A percentile compares a stretch with the other conserved stretches of the same genome.
Evolutionary conservation across 116 monocot genomes (phyloP).

Genomic region (Thalassia testudinum): DNA sequence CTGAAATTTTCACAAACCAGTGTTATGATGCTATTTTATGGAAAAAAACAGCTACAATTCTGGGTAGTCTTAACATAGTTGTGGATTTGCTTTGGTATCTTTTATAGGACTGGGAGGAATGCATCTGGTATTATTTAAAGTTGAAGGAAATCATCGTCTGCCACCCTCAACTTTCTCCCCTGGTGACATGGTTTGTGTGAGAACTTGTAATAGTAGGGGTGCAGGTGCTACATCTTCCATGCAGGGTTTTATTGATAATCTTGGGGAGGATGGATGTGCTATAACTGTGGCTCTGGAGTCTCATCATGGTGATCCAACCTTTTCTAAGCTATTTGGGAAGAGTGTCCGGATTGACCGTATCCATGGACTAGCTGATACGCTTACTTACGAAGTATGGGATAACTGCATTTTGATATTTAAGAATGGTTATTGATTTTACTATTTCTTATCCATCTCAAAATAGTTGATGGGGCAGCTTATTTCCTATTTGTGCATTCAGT

Average conservation of each 20-base stretch:
- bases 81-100: too few species aligned
- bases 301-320: constrained; percentile 91
- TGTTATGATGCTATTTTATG: too few species aligned
- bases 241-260: constrained; percentile 86
- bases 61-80: too few species aligned
- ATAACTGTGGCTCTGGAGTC: constrained; percentile 91
- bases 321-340: constrained; percentile 87
- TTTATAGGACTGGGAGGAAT: constrained; percentile 72
- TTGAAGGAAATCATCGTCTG: constrained; percentile 76
- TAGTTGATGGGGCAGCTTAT: too few species aligned
- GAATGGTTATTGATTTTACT: too few species aligned
- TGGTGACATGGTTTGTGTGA: constrained; percentile 87
- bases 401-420: not conserved
- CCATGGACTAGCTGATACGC: constrained; percentile 79
- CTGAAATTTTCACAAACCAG: too few species aligned
- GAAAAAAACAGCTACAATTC: too few species aligned
- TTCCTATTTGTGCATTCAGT: too few species aligned
- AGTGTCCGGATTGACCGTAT: constrained; percentile 89
- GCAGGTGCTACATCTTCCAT: constrained; percentile 76
- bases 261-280: constrained; percentile 94
- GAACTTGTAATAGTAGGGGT: constrained; percentile 65
- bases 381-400: constrained; percentile 69
- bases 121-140: constrained; percentile 80
- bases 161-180: constrained; percentile 87
- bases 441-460: too few species aligned